These are phyloP conservation scores for Geosmithia morbida DNA, from an alignment of 2,329 filamentous ascomycete species.

Conservation along the genomic window DNA sequence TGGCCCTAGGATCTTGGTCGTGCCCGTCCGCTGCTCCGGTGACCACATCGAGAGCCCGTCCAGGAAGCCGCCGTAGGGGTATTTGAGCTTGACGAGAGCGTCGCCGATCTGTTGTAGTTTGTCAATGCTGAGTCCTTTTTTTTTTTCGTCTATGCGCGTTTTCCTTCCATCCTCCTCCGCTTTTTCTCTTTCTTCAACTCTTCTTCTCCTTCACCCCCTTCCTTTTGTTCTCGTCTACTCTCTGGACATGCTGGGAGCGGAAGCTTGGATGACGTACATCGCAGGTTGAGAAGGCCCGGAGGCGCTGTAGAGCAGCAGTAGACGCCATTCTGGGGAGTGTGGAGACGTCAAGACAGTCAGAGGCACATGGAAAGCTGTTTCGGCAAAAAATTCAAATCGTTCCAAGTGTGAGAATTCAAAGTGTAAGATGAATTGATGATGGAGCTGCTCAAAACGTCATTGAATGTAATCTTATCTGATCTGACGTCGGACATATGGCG, in stretches of 20 bases:
- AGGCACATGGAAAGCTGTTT: no score
- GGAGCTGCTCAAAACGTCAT: no score
- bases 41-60: constrained; percentile 39
- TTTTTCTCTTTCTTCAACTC: background rate
- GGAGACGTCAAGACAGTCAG: no score
- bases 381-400: no score
- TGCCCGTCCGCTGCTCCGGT: constrained; percentile 30
- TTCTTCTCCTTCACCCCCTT: background rate
- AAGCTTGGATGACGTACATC: constrained; percentile 1
- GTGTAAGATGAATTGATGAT: no score
- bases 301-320: background rate
- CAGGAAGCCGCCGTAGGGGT: constrained; percentile 36
- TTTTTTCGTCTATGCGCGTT: background rate
- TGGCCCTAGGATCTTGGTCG: constrained; percentile 37
- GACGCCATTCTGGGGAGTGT: background rate
- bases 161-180: background rate
- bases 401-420: no score
- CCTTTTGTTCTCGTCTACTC: background rate
- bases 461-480: no score
- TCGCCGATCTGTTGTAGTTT: constrained; percentile 12
- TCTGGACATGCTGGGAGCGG: background rate
- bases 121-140: no score
- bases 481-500: no score
- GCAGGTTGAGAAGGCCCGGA: background rate
- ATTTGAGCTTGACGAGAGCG: constrained; percentile 32